A percentile compares a stretch with the other conserved stretches of the same genome.
Conservation (phyloP, 2,329 filamentous ascomycete genomes). For the Kalmusia sp. region DNA sequence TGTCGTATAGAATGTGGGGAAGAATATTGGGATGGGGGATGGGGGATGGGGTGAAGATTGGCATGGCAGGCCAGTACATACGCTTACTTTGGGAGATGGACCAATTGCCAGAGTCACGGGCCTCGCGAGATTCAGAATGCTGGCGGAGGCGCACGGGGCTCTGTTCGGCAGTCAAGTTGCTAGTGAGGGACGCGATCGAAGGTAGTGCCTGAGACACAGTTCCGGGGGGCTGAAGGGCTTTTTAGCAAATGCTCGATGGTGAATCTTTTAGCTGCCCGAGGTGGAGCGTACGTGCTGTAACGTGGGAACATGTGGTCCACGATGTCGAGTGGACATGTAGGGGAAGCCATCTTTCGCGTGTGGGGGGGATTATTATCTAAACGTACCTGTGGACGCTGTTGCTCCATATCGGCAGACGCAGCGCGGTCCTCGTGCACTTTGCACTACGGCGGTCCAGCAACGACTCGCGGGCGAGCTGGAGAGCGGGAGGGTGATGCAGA, state of each 20-base stretch:
- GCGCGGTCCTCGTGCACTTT: conserved; percentile 15
- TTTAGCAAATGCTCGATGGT: not conserved
- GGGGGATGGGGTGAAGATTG: not conserved
- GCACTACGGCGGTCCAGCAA: conserved; percentile 21
- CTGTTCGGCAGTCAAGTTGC: conserved; percentile 40
- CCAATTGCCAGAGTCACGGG: conserved; percentile 67
- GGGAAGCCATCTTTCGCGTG: not conserved
- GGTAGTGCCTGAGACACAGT: conserved; percentile 45
- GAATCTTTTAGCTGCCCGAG: not conserved
- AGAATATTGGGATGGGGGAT: no score
- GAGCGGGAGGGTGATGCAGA: conserved; percentile 32
- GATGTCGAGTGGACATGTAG: not conserved
- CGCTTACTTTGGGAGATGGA: conserved; percentile 66
- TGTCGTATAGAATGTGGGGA: not conserved
- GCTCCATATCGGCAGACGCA: conserved; percentile 36
- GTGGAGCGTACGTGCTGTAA: not conserved
- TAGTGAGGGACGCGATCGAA: conserved; percentile 48
- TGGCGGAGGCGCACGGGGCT: conserved; percentile 42
- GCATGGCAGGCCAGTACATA: conserved; percentile 35
- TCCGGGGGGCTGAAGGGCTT: conserved; percentile 14
- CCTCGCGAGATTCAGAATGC: conserved; percentile 53
- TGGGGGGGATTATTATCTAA: not conserved
- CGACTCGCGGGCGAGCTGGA: conserved; percentile 13
- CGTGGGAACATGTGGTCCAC: not conserved
- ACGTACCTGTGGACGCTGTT: conserved; percentile 29